Evolutionary conservation across 139 green algal genomes (phyloP).

Genomic region (Trebouxia sp.): DNA sequence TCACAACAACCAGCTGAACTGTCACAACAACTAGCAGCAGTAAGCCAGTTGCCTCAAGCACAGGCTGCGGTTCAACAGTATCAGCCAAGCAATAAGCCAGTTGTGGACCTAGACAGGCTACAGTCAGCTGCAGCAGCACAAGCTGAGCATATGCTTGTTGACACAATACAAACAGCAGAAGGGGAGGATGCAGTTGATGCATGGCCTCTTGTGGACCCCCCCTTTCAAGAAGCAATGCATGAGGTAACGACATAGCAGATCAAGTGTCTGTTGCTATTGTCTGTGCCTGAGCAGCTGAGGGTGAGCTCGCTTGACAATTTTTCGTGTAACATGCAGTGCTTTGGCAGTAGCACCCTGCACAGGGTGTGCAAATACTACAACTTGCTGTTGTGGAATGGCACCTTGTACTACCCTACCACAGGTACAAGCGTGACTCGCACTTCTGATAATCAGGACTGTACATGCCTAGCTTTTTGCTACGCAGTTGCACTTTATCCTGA

Average conservation of each 20-base stretch:
- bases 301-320: not conserved
- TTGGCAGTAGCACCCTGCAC: constrained; percentile 25
- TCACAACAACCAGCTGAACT: not conserved
- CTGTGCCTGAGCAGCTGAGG: no score
- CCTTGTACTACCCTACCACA: constrained; percentile 28
- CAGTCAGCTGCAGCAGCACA: constrained; percentile 16
- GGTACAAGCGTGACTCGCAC: not conserved
- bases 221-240: constrained; percentile 13
- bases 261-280: not conserved
- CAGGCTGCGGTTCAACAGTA: not conserved
- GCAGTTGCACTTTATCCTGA: not conserved
- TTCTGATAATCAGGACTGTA: not conserved
- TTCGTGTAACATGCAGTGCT: constrained; percentile 25
- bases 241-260: not conserved
- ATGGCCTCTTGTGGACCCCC: constrained; percentile 11
- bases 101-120: not conserved
- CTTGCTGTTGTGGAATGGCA: constrained; percentile 33
- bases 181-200: constrained; percentile 1
- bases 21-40: not conserved
- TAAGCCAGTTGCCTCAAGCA: not conserved
- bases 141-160: not conserved
- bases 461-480: not conserved
- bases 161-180: not conserved
- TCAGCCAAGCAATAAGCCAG: not conserved
- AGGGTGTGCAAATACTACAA: constrained; percentile 37